phyloP scores from a whole-genome alignment of 805 yeast species.

The Deakozyma indianensis region DNA sequence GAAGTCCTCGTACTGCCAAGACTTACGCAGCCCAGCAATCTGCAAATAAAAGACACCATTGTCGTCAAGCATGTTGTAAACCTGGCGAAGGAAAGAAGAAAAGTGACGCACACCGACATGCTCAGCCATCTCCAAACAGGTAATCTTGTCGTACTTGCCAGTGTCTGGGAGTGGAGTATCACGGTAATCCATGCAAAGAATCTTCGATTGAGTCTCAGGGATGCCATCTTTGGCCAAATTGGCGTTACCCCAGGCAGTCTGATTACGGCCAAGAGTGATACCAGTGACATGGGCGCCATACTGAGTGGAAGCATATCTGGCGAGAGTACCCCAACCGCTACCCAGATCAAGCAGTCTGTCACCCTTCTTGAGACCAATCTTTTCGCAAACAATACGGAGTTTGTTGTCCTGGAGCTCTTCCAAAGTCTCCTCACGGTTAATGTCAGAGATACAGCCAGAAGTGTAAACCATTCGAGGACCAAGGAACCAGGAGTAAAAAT shows the following conservation, averaged over 20 bases:
- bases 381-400: slow-evolving; percentile 74
- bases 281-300: slow-evolving; percentile 84
- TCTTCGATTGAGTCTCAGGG: slow-evolving; percentile 50
- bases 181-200: slow-evolving; percentile 77
- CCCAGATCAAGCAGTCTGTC: slow-evolving; percentile 75
- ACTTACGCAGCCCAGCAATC: slow-evolving; percentile 80
- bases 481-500: slow-evolving; percentile 83
- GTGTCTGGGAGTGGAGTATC: slow-evolving; percentile 63
- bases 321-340: slow-evolving; percentile 94
- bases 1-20: slow-evolving; percentile 90
- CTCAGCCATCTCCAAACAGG: slow-evolving; percentile 91
- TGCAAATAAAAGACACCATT: slow-evolving; percentile 81
- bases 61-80: slow-evolving; percentile 76
- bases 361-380: slow-evolving; percentile 57
- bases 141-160: slow-evolving; percentile 64
- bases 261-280: slow-evolving; percentile 78
- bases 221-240: slow-evolving; percentile 59
- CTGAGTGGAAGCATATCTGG: slow-evolving; percentile 66
- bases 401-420: slow-evolving; percentile 74
- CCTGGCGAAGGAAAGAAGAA: slow-evolving; percentile 60
- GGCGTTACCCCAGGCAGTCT: slow-evolving; percentile 77
- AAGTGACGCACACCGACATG: slow-evolving; percentile 89
- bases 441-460: slow-evolving; percentile 69
- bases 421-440: slow-evolving; percentile 53
- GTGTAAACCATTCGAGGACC: slow-evolving; percentile 94